Percentiles rank a stretch among this genome's conserved stretches.
These are phyloP conservation scores for Sporothrix phasma DNA, from an alignment of 2,329 filamentous ascomycete species.

Conservation along the genomic window DNA sequence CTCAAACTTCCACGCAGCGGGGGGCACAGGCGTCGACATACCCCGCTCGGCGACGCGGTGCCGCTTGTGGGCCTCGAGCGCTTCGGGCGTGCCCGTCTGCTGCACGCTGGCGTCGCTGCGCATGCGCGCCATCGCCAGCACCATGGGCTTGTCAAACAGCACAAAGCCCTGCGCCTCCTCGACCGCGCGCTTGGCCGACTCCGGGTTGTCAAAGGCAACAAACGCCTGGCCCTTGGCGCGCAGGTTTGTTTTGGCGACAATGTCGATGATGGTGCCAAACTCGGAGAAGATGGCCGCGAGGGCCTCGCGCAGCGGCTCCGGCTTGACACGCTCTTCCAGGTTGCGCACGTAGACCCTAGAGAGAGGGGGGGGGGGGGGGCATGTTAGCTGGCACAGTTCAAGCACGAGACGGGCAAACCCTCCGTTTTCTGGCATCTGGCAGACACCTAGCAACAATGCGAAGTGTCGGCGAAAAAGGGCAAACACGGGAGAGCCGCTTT, in stretches of 20 bases:
- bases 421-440: not conserved
- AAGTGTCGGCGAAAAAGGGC: conserved; percentile 39
- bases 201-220: conserved; percentile 75
- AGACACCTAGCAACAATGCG: conserved; percentile 20
- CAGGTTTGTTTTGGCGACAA: conserved; percentile 66
- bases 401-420: not conserved
- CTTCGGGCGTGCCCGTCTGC: conserved; percentile 61
- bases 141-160: conserved; percentile 84
- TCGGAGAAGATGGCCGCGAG: conserved; percentile 74
- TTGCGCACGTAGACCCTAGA: conserved; percentile 63
- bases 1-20: not conserved
- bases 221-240: conserved; percentile 95
- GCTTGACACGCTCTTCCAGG: conserved; percentile 84
- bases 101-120: conserved; percentile 81
- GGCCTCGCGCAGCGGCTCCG: conserved; percentile 62
- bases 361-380: not conserved
- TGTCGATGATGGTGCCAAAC: conserved; percentile 71
- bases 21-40: conserved; percentile 27
- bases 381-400: not conserved
- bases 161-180: conserved; percentile 89
- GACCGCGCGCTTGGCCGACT: conserved; percentile 69
- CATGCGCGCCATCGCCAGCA: conserved; percentile 69
- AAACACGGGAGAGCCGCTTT: not conserved
- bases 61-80: conserved; percentile 78
- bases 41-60: conserved; percentile 82